Base-by-base conservation (phyloP, 108 stramenopile species). In the Mayamaea pseudoterrestris region DNA sequence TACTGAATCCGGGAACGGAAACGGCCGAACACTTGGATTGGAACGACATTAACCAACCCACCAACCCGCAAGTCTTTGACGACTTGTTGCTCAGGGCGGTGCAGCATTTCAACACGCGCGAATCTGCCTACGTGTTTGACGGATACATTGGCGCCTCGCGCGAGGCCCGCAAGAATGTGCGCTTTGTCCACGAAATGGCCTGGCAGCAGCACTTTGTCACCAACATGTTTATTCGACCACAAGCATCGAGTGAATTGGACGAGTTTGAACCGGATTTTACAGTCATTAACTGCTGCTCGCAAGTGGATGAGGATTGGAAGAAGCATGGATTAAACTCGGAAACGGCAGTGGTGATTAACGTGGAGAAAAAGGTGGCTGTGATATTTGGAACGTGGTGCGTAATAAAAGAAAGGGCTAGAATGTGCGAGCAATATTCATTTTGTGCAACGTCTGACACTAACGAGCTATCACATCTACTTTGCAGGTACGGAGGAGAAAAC, bases 401-500 rank as follows among this genome's bases (percentile, higher is more conserved):
- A n/a, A n/a, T n/a, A n/a, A n/a, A n/a, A n/a, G n/a, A n/a, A n/a
- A n/a, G n/a, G n/a, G n/a, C n/a, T n/a, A n/a, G n/a, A n/a, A n/a
- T n/a, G n/a, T n/a, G n/a, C n/a, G n/a, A n/a, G n/a, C n/a, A n/a
- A n/a, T n/a, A n/a, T n/a, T n/a, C n/a, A n/a, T n/a, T n/a, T n/a
- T n/a, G n/a, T n/a, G n/a, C n/a, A n/a, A n/a, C n/a, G n/a, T n/a
- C n/a, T n/a, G n/a, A n/a, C n/a, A n/a, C n/a, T n/a, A n/a, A n/a
- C n/a, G n/a, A n/a, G n/a, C n/a, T n/a, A n/a, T n/a, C n/a, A n/a
- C n/a, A n/a, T n/a, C n/a, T n/a, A n/a, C n/a, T n/a, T n/a, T n/a
- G n/a, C n/a, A n/a, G n/a, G n/a, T 98, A 98, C 56, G 97, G 97
- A 24, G 97, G 94, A 40, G 97, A 98, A 68, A 98, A 95, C 66